These are phyloP conservation scores for Pythium pyrilobum DNA, from an alignment of 352 stramenopile genomes.

Conservation along the genomic window DNA sequence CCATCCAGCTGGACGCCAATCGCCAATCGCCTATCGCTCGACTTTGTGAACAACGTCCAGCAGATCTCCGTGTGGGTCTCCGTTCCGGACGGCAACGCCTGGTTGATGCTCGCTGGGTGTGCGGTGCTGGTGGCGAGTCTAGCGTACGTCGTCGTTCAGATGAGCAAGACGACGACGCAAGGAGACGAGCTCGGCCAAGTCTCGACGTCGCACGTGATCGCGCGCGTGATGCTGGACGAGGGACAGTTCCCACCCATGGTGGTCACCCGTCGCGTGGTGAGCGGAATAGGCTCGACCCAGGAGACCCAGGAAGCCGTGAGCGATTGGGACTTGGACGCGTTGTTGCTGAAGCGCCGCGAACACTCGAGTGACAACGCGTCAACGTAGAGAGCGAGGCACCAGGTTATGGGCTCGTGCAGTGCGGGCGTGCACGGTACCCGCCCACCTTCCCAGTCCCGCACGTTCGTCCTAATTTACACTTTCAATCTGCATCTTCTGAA, in stretches of 20 bases:
- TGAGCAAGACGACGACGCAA: background rate
- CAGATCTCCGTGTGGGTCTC: background rate
- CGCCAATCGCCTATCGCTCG: background rate
- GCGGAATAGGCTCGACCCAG: too few species aligned
- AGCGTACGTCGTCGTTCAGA: background rate
- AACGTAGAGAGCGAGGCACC: too few species aligned
- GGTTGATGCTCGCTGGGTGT: background rate
- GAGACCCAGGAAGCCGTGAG: too few species aligned
- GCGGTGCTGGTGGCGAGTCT: background rate
- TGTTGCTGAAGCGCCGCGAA: too few species aligned
- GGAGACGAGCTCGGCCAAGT: background rate
- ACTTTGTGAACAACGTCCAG: background rate
- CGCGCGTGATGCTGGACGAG: slow-evolving; percentile 3
- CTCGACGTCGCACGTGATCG: background rate
- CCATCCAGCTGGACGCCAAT: background rate
- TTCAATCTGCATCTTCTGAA: too few species aligned
- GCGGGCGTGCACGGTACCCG: too few species aligned
- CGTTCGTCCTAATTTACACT: too few species aligned
- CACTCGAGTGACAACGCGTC: too few species aligned
- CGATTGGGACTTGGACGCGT: too few species aligned
- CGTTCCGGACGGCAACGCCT: background rate
- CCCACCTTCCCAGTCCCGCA: too few species aligned
- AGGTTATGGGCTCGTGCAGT: too few species aligned
- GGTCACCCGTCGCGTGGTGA: background rate
- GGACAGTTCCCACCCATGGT: background rate